A percentile compares a stretch with the other conserved stretches of the same genome.
Conservation (phyloP, 2,329 filamentous ascomycete genomes). For the Nigrospora osmanthi region DNA sequence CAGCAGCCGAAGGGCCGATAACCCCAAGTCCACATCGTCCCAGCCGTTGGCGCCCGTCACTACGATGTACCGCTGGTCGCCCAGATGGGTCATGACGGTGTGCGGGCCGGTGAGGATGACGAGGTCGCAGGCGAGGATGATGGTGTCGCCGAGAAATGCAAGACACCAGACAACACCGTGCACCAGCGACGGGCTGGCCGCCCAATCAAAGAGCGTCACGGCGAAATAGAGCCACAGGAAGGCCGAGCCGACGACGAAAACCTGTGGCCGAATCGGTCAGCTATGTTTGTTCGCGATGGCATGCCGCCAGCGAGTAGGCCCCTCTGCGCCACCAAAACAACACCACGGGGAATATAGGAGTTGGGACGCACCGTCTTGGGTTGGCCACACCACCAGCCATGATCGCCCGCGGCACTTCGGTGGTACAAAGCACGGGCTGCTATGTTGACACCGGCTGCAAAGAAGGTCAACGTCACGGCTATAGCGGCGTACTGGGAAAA, state of each 20-base stretch:
- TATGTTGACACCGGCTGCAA: conserved; percentile 66
- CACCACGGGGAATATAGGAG: not conserved
- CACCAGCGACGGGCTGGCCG: conserved; percentile 69
- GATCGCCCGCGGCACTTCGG: conserved; percentile 19
- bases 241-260: conserved; percentile 76
- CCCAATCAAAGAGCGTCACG: conserved; percentile 79
- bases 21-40: conserved; percentile 57
- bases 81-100: conserved; percentile 47
- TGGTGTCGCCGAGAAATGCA: conserved; percentile 63
- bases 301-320: not conserved
- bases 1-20: conserved; percentile 62
- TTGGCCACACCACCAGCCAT: conserved; percentile 23
- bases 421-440: conserved; percentile 65
- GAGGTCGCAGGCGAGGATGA: conserved; percentile 63
- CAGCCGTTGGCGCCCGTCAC: conserved; percentile 30
- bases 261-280: conserved; percentile 37
- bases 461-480: conserved; percentile 64
- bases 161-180: conserved; percentile 76
- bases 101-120: conserved; percentile 62
- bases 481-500: conserved; percentile 70
- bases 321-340: not conserved
- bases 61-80: conserved; percentile 30
- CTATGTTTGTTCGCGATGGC: not conserved
- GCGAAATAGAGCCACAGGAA: conserved; percentile 84
- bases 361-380: conserved; percentile 20